Percentiles rank a stretch among this genome's conserved stretches.
Conservation (phyloP, 805 yeast genomes). For the Kurtzmaniella cleridarum region DNA sequence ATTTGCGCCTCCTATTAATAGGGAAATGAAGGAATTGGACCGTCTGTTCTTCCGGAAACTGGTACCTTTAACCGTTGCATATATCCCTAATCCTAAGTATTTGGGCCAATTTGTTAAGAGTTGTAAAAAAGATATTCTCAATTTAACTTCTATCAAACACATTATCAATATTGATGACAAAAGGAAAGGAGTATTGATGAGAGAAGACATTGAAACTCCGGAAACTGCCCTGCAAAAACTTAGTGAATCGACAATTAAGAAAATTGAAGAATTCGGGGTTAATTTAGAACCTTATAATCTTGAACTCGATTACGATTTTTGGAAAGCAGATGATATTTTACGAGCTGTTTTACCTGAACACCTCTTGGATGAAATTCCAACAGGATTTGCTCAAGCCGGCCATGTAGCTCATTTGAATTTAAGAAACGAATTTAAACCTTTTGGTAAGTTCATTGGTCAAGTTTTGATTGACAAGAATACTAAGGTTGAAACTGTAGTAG, state of each 20-base stretch:
- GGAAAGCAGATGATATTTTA: constrained; percentile 88
- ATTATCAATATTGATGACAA: constrained; percentile 40
- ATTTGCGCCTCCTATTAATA: constrained; percentile 61
- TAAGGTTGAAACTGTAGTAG: constrained; percentile 81
- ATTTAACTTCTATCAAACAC: constrained; percentile 65
- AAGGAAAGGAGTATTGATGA: constrained; percentile 55
- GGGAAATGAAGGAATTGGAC: constrained; percentile 63
- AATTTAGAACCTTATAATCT: constrained; percentile 49
- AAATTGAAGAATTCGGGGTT: constrained; percentile 44
- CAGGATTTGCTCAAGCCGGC: constrained; percentile 91
- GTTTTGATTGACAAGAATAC: constrained; percentile 85
- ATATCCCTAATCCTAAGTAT: constrained; percentile 59
- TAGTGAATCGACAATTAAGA: constrained; percentile 36
- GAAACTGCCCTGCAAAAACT: constrained; percentile 24
- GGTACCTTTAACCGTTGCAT: constrained; percentile 62
- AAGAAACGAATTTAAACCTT: constrained; percentile 79
- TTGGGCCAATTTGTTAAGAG: constrained; percentile 59
- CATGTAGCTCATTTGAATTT: constrained; percentile 92
- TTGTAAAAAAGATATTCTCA: constrained; percentile 56
- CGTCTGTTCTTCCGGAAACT: constrained; percentile 53
- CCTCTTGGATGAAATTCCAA: constrained; percentile 67
- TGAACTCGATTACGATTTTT: constrained; percentile 62
- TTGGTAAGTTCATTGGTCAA: constrained; percentile 76
- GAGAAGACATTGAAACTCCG: constrained; percentile 41
- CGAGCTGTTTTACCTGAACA: constrained; percentile 71